These are phyloP conservation scores for Asterochloris sp. DNA, from an alignment of 139 green algal species.

Conservation along the genomic window DNA sequence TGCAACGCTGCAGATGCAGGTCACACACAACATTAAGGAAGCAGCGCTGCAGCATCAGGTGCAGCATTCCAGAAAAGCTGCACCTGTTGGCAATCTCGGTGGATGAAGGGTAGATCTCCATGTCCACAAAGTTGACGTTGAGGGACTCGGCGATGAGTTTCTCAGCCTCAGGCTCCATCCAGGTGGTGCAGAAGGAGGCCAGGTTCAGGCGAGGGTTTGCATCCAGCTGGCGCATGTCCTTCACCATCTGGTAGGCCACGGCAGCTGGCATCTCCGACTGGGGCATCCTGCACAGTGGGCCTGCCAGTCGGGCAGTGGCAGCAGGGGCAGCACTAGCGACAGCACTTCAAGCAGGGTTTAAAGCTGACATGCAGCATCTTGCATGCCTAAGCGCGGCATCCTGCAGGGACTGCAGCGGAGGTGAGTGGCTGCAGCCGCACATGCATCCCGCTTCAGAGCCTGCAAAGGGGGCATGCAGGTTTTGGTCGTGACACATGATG, in stretches of 20 bases:
- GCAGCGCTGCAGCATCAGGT: neutral
- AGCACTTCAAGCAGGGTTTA: neutral
- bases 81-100: conserved; percentile 44
- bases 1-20: neutral
- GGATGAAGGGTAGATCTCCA: conserved; percentile 38
- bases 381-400: too few species aligned
- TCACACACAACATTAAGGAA: neutral
- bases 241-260: conserved; percentile 23
- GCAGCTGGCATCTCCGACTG: conserved; percentile 12
- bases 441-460: too few species aligned
- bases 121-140: conserved; percentile 45
- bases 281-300: conserved; percentile 13
- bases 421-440: too few species aligned
- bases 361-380: too few species aligned
- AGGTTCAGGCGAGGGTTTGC: conserved; percentile 40
- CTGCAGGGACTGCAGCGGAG: too few species aligned
- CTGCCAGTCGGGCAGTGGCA: neutral
- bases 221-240: conserved; percentile 21
- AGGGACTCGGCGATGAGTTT: conserved; percentile 27
- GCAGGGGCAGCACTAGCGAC: neutral
- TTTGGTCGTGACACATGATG: too few species aligned
- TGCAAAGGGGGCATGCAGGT: too few species aligned
- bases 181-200: conserved; percentile 48
- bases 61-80: neutral
- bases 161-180: conserved; percentile 35